phyloP scores from a whole-genome alignment of 2,329 filamentous ascomycete genomes.

The Lecanicillium sp. region DNA sequence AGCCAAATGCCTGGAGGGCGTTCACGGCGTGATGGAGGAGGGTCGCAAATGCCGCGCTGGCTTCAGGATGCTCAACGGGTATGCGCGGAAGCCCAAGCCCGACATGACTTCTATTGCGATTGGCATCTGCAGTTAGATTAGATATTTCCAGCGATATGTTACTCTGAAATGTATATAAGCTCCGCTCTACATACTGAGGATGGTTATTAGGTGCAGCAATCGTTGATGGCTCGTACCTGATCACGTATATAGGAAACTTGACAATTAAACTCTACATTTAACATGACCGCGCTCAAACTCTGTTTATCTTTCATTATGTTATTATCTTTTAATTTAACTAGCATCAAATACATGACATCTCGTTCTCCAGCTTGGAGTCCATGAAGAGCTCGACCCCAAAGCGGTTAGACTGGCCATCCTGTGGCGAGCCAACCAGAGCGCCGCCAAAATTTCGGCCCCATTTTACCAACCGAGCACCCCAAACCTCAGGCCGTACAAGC shows the following conservation, averaged over 20 bases:
- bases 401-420: not conserved
- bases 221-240: no score
- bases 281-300: not conserved
- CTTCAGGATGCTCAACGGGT: constrained; percentile 57
- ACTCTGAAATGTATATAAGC: constrained; percentile 3
- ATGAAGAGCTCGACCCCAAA: no score
- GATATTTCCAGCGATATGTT: not conserved
- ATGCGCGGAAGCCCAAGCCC: constrained; percentile 49
- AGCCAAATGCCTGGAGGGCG: constrained; percentile 53
- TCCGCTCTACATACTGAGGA: no score
- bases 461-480: not conserved
- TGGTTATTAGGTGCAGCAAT: no score
- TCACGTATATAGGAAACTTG: not conserved
- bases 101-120: constrained; percentile 9
- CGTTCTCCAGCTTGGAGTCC: no score
- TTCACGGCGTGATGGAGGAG: constrained; percentile 58
- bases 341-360: no score
- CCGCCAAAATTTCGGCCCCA: constrained; percentile 6
- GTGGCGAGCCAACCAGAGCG: constrained; percentile 6
- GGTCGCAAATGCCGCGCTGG: constrained; percentile 53
- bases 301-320: not conserved
- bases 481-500: constrained; percentile 12
- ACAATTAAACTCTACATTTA: not conserved
- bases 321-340: not conserved
- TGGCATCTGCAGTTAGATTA: constrained; percentile 1